Percentiles rank a stretch among this genome's conserved stretches.
phyloP scores from a whole-genome alignment of 1,139 yeast genomes.

The Suhomyces yuchorum region DNA sequence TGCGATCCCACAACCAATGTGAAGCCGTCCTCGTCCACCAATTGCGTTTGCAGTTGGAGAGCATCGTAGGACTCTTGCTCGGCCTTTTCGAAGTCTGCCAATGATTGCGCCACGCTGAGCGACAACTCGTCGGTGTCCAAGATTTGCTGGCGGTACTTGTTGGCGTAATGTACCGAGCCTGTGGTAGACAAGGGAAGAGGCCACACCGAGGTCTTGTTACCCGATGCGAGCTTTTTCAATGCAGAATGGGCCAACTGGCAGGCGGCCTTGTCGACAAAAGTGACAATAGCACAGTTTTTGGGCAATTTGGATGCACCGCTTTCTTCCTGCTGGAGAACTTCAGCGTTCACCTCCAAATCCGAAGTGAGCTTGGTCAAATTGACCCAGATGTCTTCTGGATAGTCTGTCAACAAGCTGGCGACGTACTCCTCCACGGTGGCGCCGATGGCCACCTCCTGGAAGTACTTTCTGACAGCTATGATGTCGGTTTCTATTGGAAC shows the following conservation, averaged over 20 bases:
- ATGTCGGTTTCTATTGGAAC: constrained; percentile 65
- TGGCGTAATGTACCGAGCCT: constrained; percentile 35
- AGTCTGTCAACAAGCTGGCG: constrained; percentile 40
- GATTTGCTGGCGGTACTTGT: constrained; percentile 33
- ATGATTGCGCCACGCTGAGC: constrained; percentile 54
- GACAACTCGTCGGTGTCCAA: constrained; percentile 52
- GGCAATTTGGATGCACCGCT: constrained; percentile 52
- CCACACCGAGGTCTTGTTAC: constrained; percentile 32
- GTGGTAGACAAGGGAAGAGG: constrained; percentile 22
- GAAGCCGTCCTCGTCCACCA: constrained; percentile 92
- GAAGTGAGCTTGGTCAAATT: constrained; percentile 63
- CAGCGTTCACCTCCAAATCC: constrained; percentile 47
- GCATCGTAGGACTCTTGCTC: constrained; percentile 69
- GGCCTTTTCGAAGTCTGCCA: constrained; percentile 68
- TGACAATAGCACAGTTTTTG: constrained; percentile 70
- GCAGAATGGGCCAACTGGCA: constrained; percentile 65
- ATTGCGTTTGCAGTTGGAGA: constrained; percentile 53
- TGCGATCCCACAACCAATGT: constrained; percentile 86
- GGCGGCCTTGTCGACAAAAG: constrained; percentile 76
- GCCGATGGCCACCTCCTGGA: constrained; percentile 61
- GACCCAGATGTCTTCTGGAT: constrained; percentile 54
- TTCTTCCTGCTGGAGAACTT: constrained; percentile 14
- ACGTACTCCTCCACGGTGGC: constrained; percentile 57
- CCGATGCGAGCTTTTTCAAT: constrained; percentile 50
- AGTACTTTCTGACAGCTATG: constrained; percentile 55